These are phyloP conservation scores for Neurospora tetraspora DNA, from an alignment of 495 filamentous ascomycete genomes.

Conservation along the genomic window DNA sequence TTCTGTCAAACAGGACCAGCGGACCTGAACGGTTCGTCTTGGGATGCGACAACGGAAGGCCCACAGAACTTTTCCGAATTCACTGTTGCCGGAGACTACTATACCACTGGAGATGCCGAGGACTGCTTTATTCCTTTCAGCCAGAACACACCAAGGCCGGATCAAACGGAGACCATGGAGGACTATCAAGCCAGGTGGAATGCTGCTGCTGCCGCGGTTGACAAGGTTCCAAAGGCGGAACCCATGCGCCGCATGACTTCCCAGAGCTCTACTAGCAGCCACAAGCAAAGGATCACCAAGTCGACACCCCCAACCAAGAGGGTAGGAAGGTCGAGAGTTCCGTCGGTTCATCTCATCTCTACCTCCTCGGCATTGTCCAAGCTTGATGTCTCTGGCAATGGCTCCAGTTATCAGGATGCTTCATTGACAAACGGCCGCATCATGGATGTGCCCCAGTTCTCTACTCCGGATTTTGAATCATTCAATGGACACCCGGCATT, in stretches of 20 bases:
- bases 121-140: slow-evolving; percentile 39
- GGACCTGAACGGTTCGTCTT: slow-evolving; percentile 39
- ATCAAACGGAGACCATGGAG: slow-evolving; percentile 35
- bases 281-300: slow-evolving; percentile 38
- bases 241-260: slow-evolving; percentile 40
- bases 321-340: slow-evolving; percentile 30
- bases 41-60: slow-evolving; percentile 42
- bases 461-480: slow-evolving; percentile 36
- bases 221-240: slow-evolving; percentile 29
- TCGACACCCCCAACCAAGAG: slow-evolving; percentile 27
- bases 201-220: slow-evolving; percentile 21
- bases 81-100: slow-evolving; percentile 23
- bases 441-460: slow-evolving; percentile 35
- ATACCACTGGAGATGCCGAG: slow-evolving; percentile 32
- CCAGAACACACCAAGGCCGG: slow-evolving; percentile 40
- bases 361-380: slow-evolving; percentile 36
- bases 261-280: slow-evolving; percentile 36
- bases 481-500: slow-evolving; percentile 28
- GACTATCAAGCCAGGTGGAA: slow-evolving; percentile 36
- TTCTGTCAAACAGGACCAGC: slow-evolving; percentile 45
- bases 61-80: slow-evolving; percentile 42
- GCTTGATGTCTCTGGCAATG: slow-evolving; percentile 41
- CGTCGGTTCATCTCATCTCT: slow-evolving; percentile 30
- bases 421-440: slow-evolving; percentile 22
- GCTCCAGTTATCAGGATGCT: slow-evolving; percentile 24